These are phyloP conservation scores for Irineochytrium annulatum DNA, from an alignment of 192 early-diverging fungal species.

Conservation along the genomic window DNA sequence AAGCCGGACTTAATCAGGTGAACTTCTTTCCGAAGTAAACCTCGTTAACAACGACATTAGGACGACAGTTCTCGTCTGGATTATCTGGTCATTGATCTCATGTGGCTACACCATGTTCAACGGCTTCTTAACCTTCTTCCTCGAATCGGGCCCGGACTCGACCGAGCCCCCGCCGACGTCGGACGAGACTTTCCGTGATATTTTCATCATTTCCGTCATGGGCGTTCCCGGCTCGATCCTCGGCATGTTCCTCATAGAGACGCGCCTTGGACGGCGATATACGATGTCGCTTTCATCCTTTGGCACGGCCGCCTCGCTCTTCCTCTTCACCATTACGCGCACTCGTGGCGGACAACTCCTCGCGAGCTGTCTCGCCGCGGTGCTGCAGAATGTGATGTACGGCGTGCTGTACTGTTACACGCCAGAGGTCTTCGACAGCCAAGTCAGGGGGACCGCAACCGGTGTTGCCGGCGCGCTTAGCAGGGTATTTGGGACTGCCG, in stretches of 20 bases:
- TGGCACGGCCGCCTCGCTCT: conserved; percentile 60
- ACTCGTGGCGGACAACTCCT: conserved; percentile 53
- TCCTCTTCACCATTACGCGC: conserved; percentile 61
- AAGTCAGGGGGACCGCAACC: conserved; percentile 70
- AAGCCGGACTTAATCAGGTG: too few relatives aligned
- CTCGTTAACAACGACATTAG: conserved; percentile 8
- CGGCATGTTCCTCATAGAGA: conserved; percentile 64
- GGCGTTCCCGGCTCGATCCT: conserved; percentile 80
- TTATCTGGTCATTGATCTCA: conserved; percentile 73
- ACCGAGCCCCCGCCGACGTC: conserved; percentile 22
- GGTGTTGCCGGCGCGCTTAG: conserved; percentile 74
- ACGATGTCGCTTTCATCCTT: conserved; percentile 78
- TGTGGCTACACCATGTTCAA: conserved; percentile 88
- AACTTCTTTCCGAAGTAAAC: too few relatives aligned
- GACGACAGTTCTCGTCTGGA: conserved; percentile 69
- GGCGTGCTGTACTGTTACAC: conserved; percentile 85
- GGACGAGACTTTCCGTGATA: conserved; percentile 65
- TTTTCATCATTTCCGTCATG: conserved; percentile 67
- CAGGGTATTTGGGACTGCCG: conserved; percentile 69
- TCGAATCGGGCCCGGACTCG: conserved; percentile 40
- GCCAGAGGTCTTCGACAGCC: conserved; percentile 75
- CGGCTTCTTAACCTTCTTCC: conserved; percentile 75
- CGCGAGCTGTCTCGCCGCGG: conserved; percentile 59
- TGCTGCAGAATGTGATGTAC: conserved; percentile 57
- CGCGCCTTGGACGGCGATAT: conserved; percentile 66